Evolutionary conservation across 1,139 yeast species (phyloP).

Genomic region (Saccharomyces hybrid): DNA sequence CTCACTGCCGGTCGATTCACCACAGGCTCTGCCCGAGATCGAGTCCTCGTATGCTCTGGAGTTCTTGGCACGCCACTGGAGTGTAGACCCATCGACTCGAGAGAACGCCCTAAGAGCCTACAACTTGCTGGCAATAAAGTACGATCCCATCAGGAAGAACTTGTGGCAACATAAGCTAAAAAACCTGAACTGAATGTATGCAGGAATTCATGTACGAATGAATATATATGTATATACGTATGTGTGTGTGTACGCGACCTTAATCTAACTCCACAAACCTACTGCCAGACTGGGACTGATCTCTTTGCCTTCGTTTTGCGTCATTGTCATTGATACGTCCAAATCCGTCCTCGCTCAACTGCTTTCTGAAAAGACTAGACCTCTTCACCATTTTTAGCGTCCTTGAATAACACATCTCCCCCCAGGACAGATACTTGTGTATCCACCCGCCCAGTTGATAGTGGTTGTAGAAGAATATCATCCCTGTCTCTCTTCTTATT

Average conservation of each 20-base stretch:
- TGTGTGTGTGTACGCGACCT: not conserved
- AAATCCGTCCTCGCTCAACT: conserved; percentile 17
- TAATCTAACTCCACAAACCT: conserved; percentile 4
- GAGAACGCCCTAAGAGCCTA: conserved; percentile 40
- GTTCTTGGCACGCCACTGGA: conserved; percentile 47
- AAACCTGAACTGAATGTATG: conserved; percentile 4
- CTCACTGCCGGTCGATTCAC: conserved; percentile 14
- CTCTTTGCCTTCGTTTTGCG: not conserved
- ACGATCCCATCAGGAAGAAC: conserved; percentile 61
- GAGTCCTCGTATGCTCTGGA: conserved; percentile 64
- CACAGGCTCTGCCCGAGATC: conserved; percentile 26
- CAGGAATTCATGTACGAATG: not conserved
- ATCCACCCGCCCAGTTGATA: conserved; percentile 51
- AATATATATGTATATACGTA: not conserved
- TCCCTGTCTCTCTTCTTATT: conserved; percentile 56
- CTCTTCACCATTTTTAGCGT: conserved; percentile 5
- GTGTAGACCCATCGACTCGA: conserved; percentile 24
- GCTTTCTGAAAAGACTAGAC: conserved; percentile 18
- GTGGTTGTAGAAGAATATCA: conserved; percentile 32
- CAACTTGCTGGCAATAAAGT: conserved; percentile 41
- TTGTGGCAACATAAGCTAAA: conserved; percentile 46
- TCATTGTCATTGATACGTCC: not conserved
- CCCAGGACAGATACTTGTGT: conserved; percentile 46
- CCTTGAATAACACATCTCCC: conserved; percentile 35
- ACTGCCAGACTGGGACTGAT: not conserved